A percentile compares a stretch with the other conserved stretches of the same genome.
Evolutionary conservation across 169 alveolate species (phyloP).

Genomic region (Plasmodium fragile): DNA sequence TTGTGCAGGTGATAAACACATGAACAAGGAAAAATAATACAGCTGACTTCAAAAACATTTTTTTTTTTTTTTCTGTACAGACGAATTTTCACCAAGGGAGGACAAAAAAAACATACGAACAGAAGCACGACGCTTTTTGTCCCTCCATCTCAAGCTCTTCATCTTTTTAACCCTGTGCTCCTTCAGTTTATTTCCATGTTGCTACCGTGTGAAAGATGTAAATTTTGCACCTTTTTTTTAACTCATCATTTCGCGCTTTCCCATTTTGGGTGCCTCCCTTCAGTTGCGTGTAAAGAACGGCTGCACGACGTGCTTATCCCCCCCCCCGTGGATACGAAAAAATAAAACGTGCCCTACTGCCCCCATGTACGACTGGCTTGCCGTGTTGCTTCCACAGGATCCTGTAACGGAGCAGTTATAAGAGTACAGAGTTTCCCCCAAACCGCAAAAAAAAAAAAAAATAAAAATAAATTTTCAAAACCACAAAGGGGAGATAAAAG

Average conservation of each 20-base stretch:
- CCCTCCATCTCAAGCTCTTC: neutral
- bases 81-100: neutral
- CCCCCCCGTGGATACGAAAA: neutral
- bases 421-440: neutral
- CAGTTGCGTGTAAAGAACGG: no score
- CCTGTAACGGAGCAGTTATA: neutral
- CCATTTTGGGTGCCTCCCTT: neutral
- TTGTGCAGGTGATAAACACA: constrained; percentile 31
- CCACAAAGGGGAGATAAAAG: no score
- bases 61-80: neutral
- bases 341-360: neutral
- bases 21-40: constrained; percentile 5
- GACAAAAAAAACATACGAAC: neutral
- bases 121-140: neutral
- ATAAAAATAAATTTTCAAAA: neutral
- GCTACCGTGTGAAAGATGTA: no score
- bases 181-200: neutral
- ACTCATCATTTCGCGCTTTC: neutral
- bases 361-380: neutral
- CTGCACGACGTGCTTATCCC: neutral
- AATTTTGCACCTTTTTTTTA: neutral
- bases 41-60: constrained; percentile 28
- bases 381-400: neutral
- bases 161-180: neutral
- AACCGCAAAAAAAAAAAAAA: neutral